Evolutionary conservation across 495 filamentous ascomycete species (phyloP).

Genomic region (Xylaria palmicola): DNA sequence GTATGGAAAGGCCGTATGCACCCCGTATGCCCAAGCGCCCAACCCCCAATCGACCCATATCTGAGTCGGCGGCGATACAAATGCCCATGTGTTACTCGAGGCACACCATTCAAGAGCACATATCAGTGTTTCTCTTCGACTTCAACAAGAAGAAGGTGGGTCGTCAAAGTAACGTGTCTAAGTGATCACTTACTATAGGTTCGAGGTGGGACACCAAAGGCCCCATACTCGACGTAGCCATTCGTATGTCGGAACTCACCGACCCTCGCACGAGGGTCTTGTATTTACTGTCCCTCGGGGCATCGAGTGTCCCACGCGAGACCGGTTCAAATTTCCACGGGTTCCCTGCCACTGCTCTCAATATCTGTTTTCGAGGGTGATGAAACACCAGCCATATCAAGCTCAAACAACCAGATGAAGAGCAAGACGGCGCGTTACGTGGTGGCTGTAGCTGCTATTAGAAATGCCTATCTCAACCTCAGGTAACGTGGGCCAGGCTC

Average conservation of each 20-base stretch:
- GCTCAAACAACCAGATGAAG: background rate
- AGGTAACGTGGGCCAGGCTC: background rate
- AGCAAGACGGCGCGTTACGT: background rate
- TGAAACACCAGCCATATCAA: too few relatives aligned
- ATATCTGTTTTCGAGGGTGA: background rate
- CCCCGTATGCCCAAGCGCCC: background rate
- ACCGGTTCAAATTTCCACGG: background rate
- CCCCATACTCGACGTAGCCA: background rate
- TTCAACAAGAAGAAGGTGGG: background rate
- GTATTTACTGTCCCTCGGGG: background rate
- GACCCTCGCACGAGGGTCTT: background rate
- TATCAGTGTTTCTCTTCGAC: too few relatives aligned
- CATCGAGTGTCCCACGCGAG: background rate
- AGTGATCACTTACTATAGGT: background rate
- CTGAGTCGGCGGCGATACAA: background rate
- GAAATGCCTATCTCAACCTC: background rate
- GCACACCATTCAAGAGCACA: background rate
- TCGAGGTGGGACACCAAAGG: background rate
- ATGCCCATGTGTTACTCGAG: background rate
- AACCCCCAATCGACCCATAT: background rate
- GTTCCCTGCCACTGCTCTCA: background rate
- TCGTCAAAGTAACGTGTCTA: background rate
- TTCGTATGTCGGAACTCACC: background rate
- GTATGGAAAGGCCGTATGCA: background rate
- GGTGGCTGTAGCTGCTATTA: background rate